phyloP scores from a whole-genome alignment of 495 filamentous ascomycete species.

The Letharia columbiana region DNA sequence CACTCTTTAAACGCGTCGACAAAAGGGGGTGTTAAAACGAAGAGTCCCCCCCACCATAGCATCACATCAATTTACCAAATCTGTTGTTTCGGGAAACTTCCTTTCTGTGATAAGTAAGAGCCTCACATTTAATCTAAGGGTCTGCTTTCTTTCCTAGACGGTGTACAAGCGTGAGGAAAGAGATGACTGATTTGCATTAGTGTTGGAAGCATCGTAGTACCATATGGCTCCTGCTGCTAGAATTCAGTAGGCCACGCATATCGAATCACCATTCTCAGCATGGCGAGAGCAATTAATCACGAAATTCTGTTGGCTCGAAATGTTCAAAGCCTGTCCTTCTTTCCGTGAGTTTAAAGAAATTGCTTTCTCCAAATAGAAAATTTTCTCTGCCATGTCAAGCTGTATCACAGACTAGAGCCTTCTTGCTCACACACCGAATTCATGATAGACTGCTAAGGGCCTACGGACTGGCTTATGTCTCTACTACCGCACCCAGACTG shows the following conservation, averaged over 20 bases:
- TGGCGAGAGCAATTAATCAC: background rate
- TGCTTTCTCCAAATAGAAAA: background rate
- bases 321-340: background rate
- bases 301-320: background rate
- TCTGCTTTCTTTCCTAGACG: background rate
- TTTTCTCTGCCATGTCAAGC: background rate
- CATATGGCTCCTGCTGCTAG: background rate
- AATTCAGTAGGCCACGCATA: background rate
- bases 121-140: background rate
- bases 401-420: background rate
- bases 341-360: background rate
- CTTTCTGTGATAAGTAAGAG: background rate
- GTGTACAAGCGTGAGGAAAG: background rate
- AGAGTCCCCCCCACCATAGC: background rate
- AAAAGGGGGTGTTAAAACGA: background rate
- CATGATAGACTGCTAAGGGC: conserved; percentile 14
- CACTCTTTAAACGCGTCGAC: background rate
- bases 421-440: background rate
- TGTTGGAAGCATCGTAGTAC: background rate
- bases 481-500: conserved; percentile 15
- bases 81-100: background rate
- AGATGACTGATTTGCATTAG: background rate
- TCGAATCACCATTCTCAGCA: background rate
- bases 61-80: background rate
- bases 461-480: conserved; percentile 20